Conservation (phyloP, 2,329 filamentous ascomycete genomes). For the Epichloe scottii region DNA sequence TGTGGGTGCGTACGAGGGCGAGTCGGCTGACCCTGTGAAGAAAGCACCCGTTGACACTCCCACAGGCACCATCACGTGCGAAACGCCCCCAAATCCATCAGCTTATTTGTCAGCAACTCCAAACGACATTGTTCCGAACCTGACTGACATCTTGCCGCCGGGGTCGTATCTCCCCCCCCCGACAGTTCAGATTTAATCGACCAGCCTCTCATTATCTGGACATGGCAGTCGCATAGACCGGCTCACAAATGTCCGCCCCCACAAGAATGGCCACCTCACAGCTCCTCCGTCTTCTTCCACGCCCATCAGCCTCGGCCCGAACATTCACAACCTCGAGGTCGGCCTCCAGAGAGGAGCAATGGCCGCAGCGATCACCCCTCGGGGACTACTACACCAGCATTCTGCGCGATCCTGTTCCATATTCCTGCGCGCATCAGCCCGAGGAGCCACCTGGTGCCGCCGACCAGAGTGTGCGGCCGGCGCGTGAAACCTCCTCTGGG, state of each 20-base stretch:
- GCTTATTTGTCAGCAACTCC: not conserved
- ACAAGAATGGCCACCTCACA: constrained; percentile 18
- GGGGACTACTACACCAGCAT: constrained; percentile 49
- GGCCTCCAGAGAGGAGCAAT: constrained; percentile 13
- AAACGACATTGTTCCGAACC: constrained; percentile 1
- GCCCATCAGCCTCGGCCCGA: constrained; percentile 12
- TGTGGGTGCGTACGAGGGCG: too few species aligned
- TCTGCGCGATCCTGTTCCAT: constrained; percentile 31
- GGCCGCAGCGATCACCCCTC: constrained; percentile 32
- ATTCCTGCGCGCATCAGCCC: constrained; percentile 27
- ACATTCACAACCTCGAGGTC: constrained; percentile 16
- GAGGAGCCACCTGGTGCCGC: constrained; percentile 31
- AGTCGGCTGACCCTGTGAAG: too few species aligned
- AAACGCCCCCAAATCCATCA: not conserved
- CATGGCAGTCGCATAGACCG: not conserved
- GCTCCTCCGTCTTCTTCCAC: constrained; percentile 17
- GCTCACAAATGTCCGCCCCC: constrained; percentile 18
- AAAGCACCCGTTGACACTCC: not conserved
- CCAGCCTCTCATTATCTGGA: not conserved
- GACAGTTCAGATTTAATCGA: not conserved
- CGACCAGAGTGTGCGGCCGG: constrained; percentile 9
- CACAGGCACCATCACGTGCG: not conserved
- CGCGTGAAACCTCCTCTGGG: not conserved
- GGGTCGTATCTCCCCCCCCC: not conserved
- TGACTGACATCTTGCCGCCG: not conserved